Base-by-base conservation (phyloP, 2,329 filamentous ascomycete genomes). In the Penicillium palitans region DNA sequence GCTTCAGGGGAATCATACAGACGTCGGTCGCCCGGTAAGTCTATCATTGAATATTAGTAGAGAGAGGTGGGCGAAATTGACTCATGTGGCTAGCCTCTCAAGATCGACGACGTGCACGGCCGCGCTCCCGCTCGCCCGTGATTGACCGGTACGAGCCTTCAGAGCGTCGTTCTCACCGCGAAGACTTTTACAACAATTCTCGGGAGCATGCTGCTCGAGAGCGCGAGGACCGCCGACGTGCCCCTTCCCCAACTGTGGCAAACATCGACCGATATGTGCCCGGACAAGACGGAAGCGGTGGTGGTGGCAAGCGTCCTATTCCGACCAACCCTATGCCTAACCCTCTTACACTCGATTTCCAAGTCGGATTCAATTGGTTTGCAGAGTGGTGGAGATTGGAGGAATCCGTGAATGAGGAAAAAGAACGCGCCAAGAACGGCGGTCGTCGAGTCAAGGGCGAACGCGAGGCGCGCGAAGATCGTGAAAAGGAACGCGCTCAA, bases 311-410 rank as follows among this genome's bases (percentile, higher is more conserved):
- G 45, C 81, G 84, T 8, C 75, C 79, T 15, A 75, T 81, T 54
- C 79, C 78, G 8, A 75, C 74, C 15, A 88, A 88, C 62, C 84
- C 84, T 2, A 75, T 88, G 3, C 80, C 82, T 2, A 85, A 87
- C 61, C 86, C 86, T 2, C 78, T 87, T 68, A 78, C 78, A n/a
- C 78, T 88, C 17, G 85, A 87, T 52, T 87, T 83, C 42, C 86
- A 88, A 70, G 86, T 87, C 39, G 86, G 86, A 4, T 88, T 88
- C 74, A 87, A 84, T 61, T 88, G 81, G 77, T 88, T 87, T 62
- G 84, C 85, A 1, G 86, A 88, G 70, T 88, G 86, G 86, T 88
- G 86, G 86, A 80, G 85, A 37, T 78, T 80, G 2, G 85, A 88
- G 65, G 84, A 88, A 68, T 74, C 79, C 19, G 82, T 88, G 62